Base-by-base conservation (phyloP, 2,329 filamentous ascomycete genomes). In the Aspergillus sp. region DNA sequence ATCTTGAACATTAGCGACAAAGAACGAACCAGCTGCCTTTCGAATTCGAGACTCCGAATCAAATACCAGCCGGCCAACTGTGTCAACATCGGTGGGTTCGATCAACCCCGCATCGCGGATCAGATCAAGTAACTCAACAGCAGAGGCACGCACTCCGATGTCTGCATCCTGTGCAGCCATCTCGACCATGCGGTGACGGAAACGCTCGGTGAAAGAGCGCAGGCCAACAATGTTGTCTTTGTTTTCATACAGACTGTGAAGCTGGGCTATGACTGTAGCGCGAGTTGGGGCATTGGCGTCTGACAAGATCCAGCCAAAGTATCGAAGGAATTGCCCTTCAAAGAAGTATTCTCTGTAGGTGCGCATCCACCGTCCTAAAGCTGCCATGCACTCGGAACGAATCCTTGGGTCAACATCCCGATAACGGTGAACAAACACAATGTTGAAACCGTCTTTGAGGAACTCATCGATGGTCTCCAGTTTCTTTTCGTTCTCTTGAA, bases 241-340 rank as follows among this genome's bases (percentile, higher is more conserved):
- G 46, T 88, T 83, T 58, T 83, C 85, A 68, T 94, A 91, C 5
- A 98, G 77, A 45, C 80, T 83, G 19, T 81, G 76, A 10, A 98
- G 75, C 64, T 97, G 90, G 58, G 83, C 88, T 34, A 98, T 70
- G 2, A 94, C 89, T 64, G 95, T 90, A n/a, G 85, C 78, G 42
- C 93, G 81, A 19, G 88, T 90, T 7, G 82, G 71, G 1, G 83
- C 75, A 47, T 83, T 77, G 4, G 83, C 78, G 62, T 98, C 93
- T 5, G 90, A 95, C 28, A 98, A 76, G 60, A 95, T 84, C 93
- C 93, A 98, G 41, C 93, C 93, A 5, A 98, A 75, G 59, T 98
- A 98, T 48, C 93, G 84, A 40, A 98, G 73, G 67, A 95, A 95
- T 54, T 85, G 79, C 2, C 89, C 89, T 52, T 96, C 88, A 65